These are phyloP conservation scores for Leccinum subrobustum DNA, from an alignment of 1,284 basidiomycete genomes.

Conservation along the genomic window DNA sequence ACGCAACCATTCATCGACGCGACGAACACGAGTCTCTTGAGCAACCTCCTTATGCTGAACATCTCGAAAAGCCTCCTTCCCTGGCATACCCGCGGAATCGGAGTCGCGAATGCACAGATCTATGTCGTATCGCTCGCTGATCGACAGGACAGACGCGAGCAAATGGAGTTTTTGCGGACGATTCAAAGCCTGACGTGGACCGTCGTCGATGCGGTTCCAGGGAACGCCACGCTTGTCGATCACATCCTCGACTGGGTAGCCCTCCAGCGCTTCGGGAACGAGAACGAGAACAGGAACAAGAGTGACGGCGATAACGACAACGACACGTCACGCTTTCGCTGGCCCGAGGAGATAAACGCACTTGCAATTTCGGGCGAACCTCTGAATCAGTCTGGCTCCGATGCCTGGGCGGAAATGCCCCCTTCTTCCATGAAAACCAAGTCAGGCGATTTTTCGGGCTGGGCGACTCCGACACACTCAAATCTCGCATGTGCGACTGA, in stretches of 20 bases:
- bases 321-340: conserved; percentile 36
- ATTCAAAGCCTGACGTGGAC: conserved; percentile 45
- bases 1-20: not conserved
- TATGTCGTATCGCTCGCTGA: conserved; percentile 51
- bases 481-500: conserved; percentile 48
- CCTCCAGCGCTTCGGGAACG: conserved; percentile 29
- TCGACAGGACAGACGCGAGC: conserved; percentile 26
- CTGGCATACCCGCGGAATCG: conserved; percentile 16
- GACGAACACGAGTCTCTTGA: conserved; percentile 16
- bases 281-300: not conserved
- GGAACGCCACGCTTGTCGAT: conserved; percentile 38
- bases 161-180: conserved; percentile 23
- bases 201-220: conserved; percentile 48
- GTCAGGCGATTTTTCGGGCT: not conserved
- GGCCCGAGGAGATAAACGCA: conserved; percentile 45
- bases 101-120: conserved; percentile 33
- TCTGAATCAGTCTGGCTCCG: conserved; percentile 36
- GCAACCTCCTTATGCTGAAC: conserved; percentile 36
- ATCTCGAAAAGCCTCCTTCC: not conserved
- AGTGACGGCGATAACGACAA: not conserved
- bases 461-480: not conserved
- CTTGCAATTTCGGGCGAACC: conserved; percentile 28
- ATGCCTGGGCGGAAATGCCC: conserved; percentile 29
- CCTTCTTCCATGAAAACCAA: not conserved
- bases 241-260: conserved; percentile 44